Percentiles rank a stretch among this genome's conserved stretches.
Evolutionary conservation across 2,329 filamentous ascomycete species (phyloP).

Genomic region (Huntiella abstrusa): DNA sequence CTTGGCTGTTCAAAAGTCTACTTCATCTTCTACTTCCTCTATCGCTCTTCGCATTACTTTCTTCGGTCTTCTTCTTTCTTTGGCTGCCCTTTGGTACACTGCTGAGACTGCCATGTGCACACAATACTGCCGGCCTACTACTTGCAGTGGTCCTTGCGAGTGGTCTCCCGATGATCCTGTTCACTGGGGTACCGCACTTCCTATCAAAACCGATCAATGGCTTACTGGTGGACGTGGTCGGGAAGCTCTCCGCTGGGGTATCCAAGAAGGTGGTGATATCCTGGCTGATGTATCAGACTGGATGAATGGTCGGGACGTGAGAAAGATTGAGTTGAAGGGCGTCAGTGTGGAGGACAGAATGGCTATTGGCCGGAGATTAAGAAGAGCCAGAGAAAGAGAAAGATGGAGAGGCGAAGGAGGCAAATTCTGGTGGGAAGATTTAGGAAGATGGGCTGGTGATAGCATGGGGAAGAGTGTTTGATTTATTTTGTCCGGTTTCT

Average conservation of each 20-base stretch:
- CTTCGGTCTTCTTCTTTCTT: constrained; percentile 26
- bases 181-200: constrained; percentile 37
- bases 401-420: neutral
- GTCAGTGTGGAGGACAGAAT: constrained; percentile 24
- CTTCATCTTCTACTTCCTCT: constrained; percentile 2
- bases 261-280: constrained; percentile 28
- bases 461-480: neutral
- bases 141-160: constrained; percentile 30
- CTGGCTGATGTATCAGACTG: constrained; percentile 30
- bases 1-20: neutral
- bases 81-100: constrained; percentile 32
- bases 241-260: constrained; percentile 18
- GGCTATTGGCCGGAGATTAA: constrained; percentile 30
- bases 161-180: constrained; percentile 40
- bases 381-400: constrained; percentile 23
- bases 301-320: constrained; percentile 23
- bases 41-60: constrained; percentile 26
- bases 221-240: constrained; percentile 32
- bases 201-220: constrained; percentile 45
- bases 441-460: neutral
- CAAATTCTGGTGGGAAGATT: neutral
- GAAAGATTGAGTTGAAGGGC: constrained; percentile 19
- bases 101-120: constrained; percentile 35
- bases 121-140: constrained; percentile 33
- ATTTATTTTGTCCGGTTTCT: neutral